phyloP scores from a whole-genome alignment of 2,329 filamentous ascomycete species.

The Diaporthe sp. region DNA sequence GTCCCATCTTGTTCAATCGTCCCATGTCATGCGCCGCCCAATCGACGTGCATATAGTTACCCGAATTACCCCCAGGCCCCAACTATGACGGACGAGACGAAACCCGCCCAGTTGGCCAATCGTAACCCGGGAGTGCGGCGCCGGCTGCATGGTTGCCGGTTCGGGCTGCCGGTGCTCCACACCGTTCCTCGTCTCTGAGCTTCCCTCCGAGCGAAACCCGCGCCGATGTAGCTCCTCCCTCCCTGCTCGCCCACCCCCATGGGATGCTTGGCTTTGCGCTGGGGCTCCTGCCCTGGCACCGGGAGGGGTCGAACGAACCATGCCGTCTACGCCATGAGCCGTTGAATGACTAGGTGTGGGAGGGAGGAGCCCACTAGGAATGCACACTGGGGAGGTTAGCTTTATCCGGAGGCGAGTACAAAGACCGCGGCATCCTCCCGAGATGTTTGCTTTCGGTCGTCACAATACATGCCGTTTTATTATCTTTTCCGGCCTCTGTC shows the following conservation, averaged over 20 bases:
- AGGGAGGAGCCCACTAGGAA: not conserved
- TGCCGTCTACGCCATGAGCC: not conserved
- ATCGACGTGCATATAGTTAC: constrained; percentile 4
- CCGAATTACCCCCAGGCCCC: constrained; percentile 3
- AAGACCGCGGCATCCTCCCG: constrained; percentile 13
- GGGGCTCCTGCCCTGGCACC: not conserved
- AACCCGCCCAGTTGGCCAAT: constrained; percentile 23
- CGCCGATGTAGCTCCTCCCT: constrained; percentile 19
- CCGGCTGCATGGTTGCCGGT: constrained; percentile 28
- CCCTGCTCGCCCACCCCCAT: constrained; percentile 11
- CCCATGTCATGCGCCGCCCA: constrained; percentile 4
- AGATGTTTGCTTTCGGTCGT: not conserved
- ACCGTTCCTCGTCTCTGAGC: constrained; percentile 13
- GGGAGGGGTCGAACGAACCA: constrained; percentile 17
- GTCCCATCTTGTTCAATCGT: not conserved
- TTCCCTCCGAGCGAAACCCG: constrained; percentile 27
- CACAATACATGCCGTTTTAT: not conserved
- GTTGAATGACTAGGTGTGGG: constrained; percentile 18
- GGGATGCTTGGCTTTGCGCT: constrained; percentile 17
- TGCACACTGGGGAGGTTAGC: not conserved
- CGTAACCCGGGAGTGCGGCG: constrained; percentile 20
- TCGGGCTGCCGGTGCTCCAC: constrained; percentile 32
- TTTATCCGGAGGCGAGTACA: constrained; percentile 15
- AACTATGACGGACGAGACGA: constrained; percentile 27
- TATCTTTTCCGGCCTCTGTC: not conserved